Conservation (phyloP, 148 eudicot species). For the Silene conica region DNA sequence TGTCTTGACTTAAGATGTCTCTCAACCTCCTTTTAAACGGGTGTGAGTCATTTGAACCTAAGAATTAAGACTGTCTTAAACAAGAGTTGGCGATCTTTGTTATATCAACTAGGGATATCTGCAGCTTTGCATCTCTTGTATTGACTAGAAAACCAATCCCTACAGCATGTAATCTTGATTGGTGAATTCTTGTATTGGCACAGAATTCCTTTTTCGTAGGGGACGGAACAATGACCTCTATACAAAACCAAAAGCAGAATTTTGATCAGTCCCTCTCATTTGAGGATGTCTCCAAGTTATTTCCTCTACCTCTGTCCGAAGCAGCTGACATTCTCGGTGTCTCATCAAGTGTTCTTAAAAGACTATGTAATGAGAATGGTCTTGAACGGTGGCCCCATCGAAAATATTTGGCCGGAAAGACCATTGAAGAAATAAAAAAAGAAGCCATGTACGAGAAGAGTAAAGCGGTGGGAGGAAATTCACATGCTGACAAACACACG, state of each 20-base stretch:
- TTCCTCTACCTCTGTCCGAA: constrained; percentile 49
- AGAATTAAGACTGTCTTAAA: no score
- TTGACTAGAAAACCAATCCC: background rate
- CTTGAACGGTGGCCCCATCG: constrained; percentile 67
- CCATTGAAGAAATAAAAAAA: constrained; percentile 52
- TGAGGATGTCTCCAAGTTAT: constrained; percentile 48
- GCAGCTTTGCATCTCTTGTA: constrained; percentile 4
- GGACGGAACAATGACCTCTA: constrained; percentile 25
- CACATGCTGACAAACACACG: constrained; percentile 29
- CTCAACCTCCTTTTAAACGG: no score
- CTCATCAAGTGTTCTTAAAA: constrained; percentile 38
- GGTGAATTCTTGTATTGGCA: background rate
- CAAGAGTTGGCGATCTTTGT: no score
- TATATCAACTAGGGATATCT: background rate
- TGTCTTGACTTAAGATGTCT: no score
- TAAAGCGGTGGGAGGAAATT: constrained; percentile 28
- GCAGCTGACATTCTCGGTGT: constrained; percentile 62
- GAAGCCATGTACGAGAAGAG: constrained; percentile 42
- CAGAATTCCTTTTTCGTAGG: background rate
- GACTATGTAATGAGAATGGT: constrained; percentile 56
- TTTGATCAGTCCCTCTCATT: constrained; percentile 33
- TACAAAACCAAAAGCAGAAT: constrained; percentile 32
- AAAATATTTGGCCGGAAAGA: constrained; percentile 49
- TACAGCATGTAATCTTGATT: background rate
- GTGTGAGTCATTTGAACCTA: no score